Base-by-base conservation (phyloP, 257 asterid species). In the Euphrasia confusa region DNA sequence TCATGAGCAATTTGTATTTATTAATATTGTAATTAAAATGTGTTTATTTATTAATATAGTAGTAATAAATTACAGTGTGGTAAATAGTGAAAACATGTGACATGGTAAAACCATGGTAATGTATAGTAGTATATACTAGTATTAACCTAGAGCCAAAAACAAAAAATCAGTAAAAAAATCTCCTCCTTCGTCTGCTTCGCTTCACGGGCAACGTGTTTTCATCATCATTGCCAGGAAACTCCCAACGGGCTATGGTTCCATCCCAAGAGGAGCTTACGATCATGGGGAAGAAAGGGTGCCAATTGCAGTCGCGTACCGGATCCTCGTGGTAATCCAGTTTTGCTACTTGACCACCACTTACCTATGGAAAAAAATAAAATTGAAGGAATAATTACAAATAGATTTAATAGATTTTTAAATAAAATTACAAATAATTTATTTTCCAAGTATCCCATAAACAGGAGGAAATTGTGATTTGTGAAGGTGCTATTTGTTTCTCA, bases 241-340 rank as follows among this genome's bases (percentile, higher is more conserved):
- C 91, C 99, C 99, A 92, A 5, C 79, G 69, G 12, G 97, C 96
- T 14, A 89, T 55, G 70, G 61, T 55, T 39, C 96, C 96, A 30
- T 92, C 99, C 97, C 97, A 92, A 0, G 95, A 81, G 17, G 99
- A 92, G 80, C 85, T 89, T 17, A 85, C 81, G 11, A 92, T 17
- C 94, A 73, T 80, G 12, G 97, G 99, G 78, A 73, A 72, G 77
- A 54, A 75, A 5, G 99, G 99, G 74, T 89, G 99, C 97, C 97
- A 92, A 61, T 77, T 87, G 81, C 97, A 89, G 81, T 92, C 99
- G 42, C 99, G 74, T 6, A 89, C 89, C 0, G 91, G 82, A 60
- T 76, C 95, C 21, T 82, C 81, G 21, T 92, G 99, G 77, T 69
- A 92, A 54, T 81, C 88, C 24, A 92, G 95, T 65, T 69, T 83